phyloP scores from a whole-genome alignment of 352 stramenopile species.

The Phytophthora uliginosa region DNA sequence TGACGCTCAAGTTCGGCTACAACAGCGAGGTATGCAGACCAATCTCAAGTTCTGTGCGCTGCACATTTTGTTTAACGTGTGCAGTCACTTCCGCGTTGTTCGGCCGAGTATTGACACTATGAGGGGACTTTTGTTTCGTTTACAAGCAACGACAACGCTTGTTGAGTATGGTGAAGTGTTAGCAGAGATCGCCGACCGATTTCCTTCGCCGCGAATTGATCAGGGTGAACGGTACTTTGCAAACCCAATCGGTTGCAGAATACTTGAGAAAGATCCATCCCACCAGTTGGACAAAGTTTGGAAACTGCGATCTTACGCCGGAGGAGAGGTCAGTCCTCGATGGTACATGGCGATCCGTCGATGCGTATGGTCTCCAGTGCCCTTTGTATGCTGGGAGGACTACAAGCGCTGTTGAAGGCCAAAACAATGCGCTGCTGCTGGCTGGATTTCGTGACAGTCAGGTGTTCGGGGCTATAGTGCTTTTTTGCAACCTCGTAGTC shows the following conservation, averaged over 20 bases:
- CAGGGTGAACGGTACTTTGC: background rate
- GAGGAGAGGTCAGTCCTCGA: background rate
- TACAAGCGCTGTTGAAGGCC: conserved; percentile 7
- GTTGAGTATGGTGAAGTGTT: too few relatives aligned
- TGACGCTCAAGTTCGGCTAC: too few relatives aligned
- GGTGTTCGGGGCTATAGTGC: background rate
- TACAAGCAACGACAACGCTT: too few relatives aligned
- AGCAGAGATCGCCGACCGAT: too few relatives aligned
- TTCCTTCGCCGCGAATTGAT: background rate
- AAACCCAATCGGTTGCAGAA: background rate
- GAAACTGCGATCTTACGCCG: background rate
- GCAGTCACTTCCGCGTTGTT: too few relatives aligned
- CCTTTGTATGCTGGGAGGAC: background rate
- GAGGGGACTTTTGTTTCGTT: too few relatives aligned
- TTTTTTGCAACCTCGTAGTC: conserved; percentile 1
- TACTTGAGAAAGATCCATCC: conserved; percentile 15
- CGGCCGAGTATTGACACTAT: too few relatives aligned
- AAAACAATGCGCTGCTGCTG: conserved; percentile 6
- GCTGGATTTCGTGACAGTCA: conserved; percentile 4
- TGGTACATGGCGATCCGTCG: background rate
- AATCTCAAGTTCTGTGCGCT: too few relatives aligned
- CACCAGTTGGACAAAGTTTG: conserved; percentile 21
- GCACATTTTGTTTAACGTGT: too few relatives aligned
- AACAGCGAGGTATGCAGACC: too few relatives aligned
- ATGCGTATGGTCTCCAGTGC: conserved; percentile 1